A percentile compares a stretch with the other conserved stretches of the same genome.
phyloP scores from a whole-genome alignment of 2,329 filamentous ascomycete genomes.

The Aspergillus ochraceus region DNA sequence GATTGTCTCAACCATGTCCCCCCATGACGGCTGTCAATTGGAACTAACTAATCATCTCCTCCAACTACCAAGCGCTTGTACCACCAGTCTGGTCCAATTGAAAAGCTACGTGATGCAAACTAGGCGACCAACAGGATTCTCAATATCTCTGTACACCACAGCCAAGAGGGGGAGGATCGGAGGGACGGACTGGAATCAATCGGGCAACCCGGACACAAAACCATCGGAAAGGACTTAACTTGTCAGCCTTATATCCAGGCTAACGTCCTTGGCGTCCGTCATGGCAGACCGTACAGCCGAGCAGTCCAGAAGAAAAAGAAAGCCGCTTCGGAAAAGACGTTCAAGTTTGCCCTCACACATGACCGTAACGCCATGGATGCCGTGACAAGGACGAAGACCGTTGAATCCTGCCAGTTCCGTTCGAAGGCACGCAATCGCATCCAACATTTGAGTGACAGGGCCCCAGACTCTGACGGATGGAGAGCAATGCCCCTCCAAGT shows the following conservation, averaged over 20 bases:
- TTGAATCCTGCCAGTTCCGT: not conserved
- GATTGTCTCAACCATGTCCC: too few species aligned
- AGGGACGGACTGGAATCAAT: not conserved
- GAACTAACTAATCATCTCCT: too few species aligned
- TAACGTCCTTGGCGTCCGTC: not conserved
- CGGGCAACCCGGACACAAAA: not conserved
- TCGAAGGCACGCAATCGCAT: not conserved
- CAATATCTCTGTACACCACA: not conserved
- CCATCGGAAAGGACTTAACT: not conserved
- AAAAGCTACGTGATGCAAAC: not conserved
- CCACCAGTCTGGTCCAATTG: not conserved
- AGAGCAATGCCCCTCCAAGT: constrained; percentile 4
- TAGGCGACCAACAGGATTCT: not conserved
- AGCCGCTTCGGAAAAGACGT: not conserved
- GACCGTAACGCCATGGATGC: not conserved
- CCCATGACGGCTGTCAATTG: too few species aligned
- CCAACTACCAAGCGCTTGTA: not conserved
- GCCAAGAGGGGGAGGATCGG: not conserved
- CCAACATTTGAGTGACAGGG: not conserved
- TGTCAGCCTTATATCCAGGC: not conserved
- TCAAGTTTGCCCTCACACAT: not conserved
- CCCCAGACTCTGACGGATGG: not conserved
- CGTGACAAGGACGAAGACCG: not conserved
- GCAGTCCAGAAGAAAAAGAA: not conserved
- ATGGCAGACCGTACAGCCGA: not conserved